These are phyloP conservation scores for Ustilago tritici DNA, from an alignment of 1,284 basidiomycete genomes.

Conservation along the genomic window DNA sequence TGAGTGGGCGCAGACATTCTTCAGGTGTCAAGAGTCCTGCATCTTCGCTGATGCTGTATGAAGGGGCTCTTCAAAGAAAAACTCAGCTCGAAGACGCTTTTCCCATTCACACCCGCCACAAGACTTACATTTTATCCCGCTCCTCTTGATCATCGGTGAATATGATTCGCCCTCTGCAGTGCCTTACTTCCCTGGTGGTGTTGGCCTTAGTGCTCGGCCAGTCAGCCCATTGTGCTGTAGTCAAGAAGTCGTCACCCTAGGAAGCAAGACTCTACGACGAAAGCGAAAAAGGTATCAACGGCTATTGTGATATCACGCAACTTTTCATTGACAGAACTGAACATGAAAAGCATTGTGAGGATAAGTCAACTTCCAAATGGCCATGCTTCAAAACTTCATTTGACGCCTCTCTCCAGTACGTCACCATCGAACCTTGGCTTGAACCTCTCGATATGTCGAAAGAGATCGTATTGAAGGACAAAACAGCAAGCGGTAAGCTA, in stretches of 20 bases:
- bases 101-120: no score
- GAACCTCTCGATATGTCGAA: constrained; percentile 9
- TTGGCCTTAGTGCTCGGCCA: background rate
- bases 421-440: constrained; percentile 5
- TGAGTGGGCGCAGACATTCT: background rate
- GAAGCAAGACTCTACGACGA: background rate
- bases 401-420: background rate
- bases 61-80: no score
- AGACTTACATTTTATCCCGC: no score
- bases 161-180: background rate
- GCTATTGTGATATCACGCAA: background rate
- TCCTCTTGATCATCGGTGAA: no score
- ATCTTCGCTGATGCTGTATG: no score
- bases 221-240: background rate
- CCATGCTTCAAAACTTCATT: constrained; percentile 14
- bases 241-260: background rate
- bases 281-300: background rate
- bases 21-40: background rate
- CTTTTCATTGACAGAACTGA: background rate
- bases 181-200: background rate
- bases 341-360: constrained; percentile 11
- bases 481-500: background rate
- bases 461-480: constrained; percentile 1
- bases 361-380: constrained; percentile 4
- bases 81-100: no score